These are phyloP conservation scores for Yarrowia hollandica DNA, from an alignment of 805 yeast species.

Conservation along the genomic window DNA sequence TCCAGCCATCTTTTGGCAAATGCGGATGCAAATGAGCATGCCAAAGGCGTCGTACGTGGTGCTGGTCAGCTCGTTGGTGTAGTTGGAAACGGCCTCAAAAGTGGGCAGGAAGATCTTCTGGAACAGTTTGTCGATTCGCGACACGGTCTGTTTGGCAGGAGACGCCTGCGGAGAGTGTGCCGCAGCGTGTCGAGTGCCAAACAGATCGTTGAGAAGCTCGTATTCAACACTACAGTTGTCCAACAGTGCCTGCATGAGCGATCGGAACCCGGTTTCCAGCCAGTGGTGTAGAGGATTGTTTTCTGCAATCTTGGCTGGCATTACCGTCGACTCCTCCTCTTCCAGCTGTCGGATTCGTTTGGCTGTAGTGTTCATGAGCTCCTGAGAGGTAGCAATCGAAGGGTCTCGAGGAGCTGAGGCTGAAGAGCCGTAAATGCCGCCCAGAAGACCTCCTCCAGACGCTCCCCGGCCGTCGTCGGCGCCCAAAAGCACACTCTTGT, in stretches of 20 bases:
- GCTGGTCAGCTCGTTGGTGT: constrained; percentile 47
- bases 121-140: constrained; percentile 42
- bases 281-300: constrained; percentile 63
- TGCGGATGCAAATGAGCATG: constrained; percentile 67
- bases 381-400: constrained; percentile 47
- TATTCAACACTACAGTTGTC: constrained; percentile 81
- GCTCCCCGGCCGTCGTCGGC: constrained; percentile 36
- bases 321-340: constrained; percentile 57
- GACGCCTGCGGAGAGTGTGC: constrained; percentile 32
- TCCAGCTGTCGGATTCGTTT: constrained; percentile 23
- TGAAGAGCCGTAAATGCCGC: constrained; percentile 19
- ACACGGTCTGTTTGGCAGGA: constrained; percentile 21
- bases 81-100: constrained; percentile 51
- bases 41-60: constrained; percentile 70
- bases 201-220: constrained; percentile 69
- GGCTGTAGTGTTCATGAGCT: constrained; percentile 19
- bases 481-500: constrained; percentile 58
- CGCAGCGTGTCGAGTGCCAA: constrained; percentile 49
- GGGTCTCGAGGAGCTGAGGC: constrained; percentile 47
- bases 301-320: constrained; percentile 85
- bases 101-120: constrained; percentile 54
- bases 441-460: constrained; percentile 34
- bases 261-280: constrained; percentile 72
- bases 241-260: constrained; percentile 67
- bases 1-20: constrained; percentile 63